Conservation (phyloP, 169 alveolate genomes). For the Plasmodium fragile region DNA sequence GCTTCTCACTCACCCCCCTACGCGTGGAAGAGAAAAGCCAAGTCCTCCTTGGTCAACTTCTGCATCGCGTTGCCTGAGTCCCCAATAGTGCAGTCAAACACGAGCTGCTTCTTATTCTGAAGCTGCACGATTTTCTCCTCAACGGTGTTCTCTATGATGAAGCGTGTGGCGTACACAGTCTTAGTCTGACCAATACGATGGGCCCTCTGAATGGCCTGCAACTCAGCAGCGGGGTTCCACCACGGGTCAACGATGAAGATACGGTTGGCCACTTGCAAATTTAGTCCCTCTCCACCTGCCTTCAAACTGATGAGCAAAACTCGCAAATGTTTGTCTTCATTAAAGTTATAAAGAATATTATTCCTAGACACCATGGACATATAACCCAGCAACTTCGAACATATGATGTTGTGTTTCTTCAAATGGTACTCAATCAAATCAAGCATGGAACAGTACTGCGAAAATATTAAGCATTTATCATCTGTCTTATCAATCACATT, state of each 20-base stretch:
- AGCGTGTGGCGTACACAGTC: slow-evolving; percentile 94
- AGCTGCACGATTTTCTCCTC: slow-evolving; percentile 97
- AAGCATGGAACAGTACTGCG: slow-evolving; percentile 91
- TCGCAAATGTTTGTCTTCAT: slow-evolving; percentile 85
- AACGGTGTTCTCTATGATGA: slow-evolving; percentile 95
- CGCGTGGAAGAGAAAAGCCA: slow-evolving; percentile 88
- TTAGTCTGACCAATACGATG: slow-evolving; percentile 97
- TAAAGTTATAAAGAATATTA: slow-evolving; percentile 89
- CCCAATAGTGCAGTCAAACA: slow-evolving; percentile 92
- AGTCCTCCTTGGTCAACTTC: slow-evolving; percentile 90
- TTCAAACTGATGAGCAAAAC: slow-evolving; percentile 92
- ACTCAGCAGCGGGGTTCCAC: slow-evolving; percentile 99
- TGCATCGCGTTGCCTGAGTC: slow-evolving; percentile 86
- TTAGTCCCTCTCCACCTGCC: slow-evolving; percentile 99
- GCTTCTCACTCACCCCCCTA: background rate
- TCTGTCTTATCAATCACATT: slow-evolving; percentile 75
- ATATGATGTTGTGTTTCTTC: slow-evolving; percentile 83
- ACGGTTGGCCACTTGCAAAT: slow-evolving; percentile 96
- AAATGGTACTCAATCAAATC: slow-evolving; percentile 89
- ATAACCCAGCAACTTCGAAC: slow-evolving; percentile 88
- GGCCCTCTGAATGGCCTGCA: slow-evolving; percentile 97
- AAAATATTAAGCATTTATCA: slow-evolving; percentile 90
- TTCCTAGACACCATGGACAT: slow-evolving; percentile 86
- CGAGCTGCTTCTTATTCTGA: slow-evolving; percentile 93
- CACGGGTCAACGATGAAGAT: slow-evolving; percentile 97